Evolutionary conservation across 371 early-diverging fungal genomes (phyloP), one percentile per base, ranked within the genome.

Genomic region (Actinomucor elegans): DNA sequence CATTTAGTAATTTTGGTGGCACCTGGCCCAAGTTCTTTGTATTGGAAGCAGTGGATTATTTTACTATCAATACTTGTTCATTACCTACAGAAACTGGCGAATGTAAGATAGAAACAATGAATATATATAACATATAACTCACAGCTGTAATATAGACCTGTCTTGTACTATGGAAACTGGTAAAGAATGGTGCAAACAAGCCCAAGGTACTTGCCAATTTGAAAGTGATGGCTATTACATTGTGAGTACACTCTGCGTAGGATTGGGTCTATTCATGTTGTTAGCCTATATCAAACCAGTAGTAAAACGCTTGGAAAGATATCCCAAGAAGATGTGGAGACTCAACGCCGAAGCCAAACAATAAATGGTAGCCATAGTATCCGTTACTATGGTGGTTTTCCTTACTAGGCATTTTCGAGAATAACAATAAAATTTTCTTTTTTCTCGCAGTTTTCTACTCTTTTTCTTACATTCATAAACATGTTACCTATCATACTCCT

Each of bases 1-100:
- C 98, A 0, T 68, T 97, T 54, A 90, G 89, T 64, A 98, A 98
- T 70, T 90, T 98, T 67, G 99, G 98, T 45, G 99, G 99, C 29
- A 97, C 97, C 1, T 97, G 94, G 97, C 96, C 98, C 0, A 85
- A 89, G 33, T 96, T 87, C 69, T 96, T 97, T 79, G 89, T 98
- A 5, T 80, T 98, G 43, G 84, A 92, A 60, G 89, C 95, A 3
- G 96, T 97, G n/a, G 98, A 96, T 68, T 81, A 82, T 46, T 91
- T 93, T 55, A 95, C 96, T 3, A 72, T 79, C 3, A 84, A 93
- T 12, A 70, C 75, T 0, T 91, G 92, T 52, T 66, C 75, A 18
- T 57, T 87, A 3, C 59, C 77, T 9, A 51, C 50, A 41, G 34
- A 50, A 23, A 14, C 11, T 12, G 55, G 55, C 10, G 57, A 69